Evolutionary conservation across 768 basidiomycete genomes (phyloP).

Genomic region (Boletus edulis): DNA sequence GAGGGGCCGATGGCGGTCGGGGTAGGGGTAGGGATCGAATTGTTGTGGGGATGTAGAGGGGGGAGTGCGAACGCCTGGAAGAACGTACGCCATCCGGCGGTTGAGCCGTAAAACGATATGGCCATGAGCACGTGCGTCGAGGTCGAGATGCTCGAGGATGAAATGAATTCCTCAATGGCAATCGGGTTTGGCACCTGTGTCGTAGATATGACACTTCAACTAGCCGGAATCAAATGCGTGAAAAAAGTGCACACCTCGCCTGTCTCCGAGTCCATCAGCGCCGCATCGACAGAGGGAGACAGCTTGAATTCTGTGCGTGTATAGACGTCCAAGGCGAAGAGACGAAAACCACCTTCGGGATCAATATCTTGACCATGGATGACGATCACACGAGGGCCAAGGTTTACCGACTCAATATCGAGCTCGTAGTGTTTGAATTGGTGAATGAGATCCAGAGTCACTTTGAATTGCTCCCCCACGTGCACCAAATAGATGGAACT

Average conservation of each 20-base stretch:
- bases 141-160: constrained; percentile 10
- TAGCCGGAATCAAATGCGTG: background rate
- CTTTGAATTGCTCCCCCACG: background rate
- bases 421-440: constrained; percentile 7
- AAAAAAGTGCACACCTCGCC: background rate
- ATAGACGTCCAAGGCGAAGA: background rate
- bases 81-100: constrained; percentile 2
- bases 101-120: background rate
- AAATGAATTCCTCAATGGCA: background rate
- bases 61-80: constrained; percentile 16
- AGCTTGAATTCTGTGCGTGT: background rate
- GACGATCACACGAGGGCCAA: background rate
- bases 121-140: constrained; percentile 20
- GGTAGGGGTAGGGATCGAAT: background rate
- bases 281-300: background rate
- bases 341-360: background rate
- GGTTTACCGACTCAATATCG: background rate
- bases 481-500: constrained; percentile 11
- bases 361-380: background rate
- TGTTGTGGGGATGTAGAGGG: background rate
- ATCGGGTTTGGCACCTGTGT: background rate
- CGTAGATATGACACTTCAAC: background rate
- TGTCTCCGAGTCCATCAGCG: background rate
- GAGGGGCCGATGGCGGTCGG: constrained; percentile 1
- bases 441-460: constrained; percentile 11